Base-by-base conservation (phyloP, 2,329 filamentous ascomycete genomes). In the Volutella citrinella region DNA sequence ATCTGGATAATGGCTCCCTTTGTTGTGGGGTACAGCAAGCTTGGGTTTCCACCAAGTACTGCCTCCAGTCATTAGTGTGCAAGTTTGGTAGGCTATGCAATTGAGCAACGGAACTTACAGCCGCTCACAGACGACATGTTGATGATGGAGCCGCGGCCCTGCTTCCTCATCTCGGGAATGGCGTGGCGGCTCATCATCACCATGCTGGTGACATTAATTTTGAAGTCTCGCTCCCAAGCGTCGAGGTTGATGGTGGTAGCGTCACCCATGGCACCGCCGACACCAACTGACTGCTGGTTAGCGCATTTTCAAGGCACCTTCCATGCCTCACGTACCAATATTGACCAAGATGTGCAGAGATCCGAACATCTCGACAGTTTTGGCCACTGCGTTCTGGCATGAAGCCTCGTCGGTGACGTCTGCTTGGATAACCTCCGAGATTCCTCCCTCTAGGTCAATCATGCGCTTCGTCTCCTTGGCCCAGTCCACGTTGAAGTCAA, bases 311-410 rank as follows among this genome's bases (percentile, higher is more conserved):
- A 6, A 10, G 17, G n/a, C 17, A 10, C 16, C 14, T 11, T 17
- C 16, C 15, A 17, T 10, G 8, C 8, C 14, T 5, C 5, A 28
- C 27, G 17, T 18, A 29, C 27, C 27, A n/a, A 19, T 77, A 51
- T 83, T 83, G 17, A 82, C 63, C 3, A 84, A 58, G 24, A 83
- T 76, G 46, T 83, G 76, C 3, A 83, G 47, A 6, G 74, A 59
- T 2, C 75, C 76, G 43, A 72, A 82, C 4, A 54, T 45, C 8
- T 61, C 45, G 2, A 77, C 15, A 0, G 77, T 67, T 1, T 49
- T 38, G 0, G 64, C 41, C 6, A 69, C 59, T 5, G 61, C 57
- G 2, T 40, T 42, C 35, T 69, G 57, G 52, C 77, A 82, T 34
- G 79, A 72, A 0, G 37, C 36, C 12, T 69, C 64, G 3, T 56